Percentiles rank a stretch among this genome's conserved stretches.
phyloP scores from a whole-genome alignment of 2,329 filamentous ascomycete genomes.

The Colletotrichum lupini region DNA sequence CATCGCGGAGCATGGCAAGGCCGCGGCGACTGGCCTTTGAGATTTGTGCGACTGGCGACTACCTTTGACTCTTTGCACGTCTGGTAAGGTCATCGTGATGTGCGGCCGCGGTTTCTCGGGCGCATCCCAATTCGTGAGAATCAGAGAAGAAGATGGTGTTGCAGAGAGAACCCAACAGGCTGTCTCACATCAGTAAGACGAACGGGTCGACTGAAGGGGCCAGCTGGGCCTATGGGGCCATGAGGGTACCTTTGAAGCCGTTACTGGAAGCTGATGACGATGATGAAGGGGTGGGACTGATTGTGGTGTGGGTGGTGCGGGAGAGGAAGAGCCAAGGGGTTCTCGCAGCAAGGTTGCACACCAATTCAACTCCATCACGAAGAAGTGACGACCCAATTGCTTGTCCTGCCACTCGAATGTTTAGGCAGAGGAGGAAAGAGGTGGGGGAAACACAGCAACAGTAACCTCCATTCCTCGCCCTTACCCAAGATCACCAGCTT shows the following conservation, averaged over 20 bases:
- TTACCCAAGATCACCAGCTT: neutral
- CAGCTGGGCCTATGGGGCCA: constrained; percentile 1
- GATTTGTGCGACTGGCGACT: constrained; percentile 23
- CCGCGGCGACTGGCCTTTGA: neutral
- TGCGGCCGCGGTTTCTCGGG: constrained; percentile 23
- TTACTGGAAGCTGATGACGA: constrained; percentile 7
- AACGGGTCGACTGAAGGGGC: neutral
- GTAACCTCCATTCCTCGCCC: neutral
- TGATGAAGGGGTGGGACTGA: constrained; percentile 21
- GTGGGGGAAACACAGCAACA: neutral
- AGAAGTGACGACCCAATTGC: neutral
- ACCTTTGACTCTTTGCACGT: neutral
- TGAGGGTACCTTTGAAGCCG: constrained; percentile 9
- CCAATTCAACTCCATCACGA: neutral
- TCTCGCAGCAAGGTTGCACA: neutral
- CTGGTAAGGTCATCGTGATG: constrained; percentile 5
- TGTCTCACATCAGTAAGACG: constrained; percentile 1
- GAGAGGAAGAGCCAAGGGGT: neutral
- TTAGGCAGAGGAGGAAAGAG: constrained; percentile 8
- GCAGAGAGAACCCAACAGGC: neutral
- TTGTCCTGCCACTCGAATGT: neutral
- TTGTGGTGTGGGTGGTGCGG: neutral
- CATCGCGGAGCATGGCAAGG: constrained; percentile 7
- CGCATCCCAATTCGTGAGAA: constrained; percentile 23
- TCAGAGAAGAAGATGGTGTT: neutral